Evolutionary conservation across 805 yeast species (phyloP), one percentile per base, ranked within the genome.

Genomic region (Metschnikowia santaceciliae): DNA sequence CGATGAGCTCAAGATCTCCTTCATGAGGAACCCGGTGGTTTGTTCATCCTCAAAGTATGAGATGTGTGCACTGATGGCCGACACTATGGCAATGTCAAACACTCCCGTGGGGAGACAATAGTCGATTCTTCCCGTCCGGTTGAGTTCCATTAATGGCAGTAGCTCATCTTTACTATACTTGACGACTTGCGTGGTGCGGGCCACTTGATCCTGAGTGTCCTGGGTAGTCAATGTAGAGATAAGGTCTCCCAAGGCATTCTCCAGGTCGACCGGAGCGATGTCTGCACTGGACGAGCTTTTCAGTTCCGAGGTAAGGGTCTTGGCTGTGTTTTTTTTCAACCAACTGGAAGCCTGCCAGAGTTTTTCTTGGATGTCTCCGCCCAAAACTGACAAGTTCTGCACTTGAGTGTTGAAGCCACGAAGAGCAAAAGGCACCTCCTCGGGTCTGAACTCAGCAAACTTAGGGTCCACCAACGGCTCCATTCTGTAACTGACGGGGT

Each of bases 31-130:
- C 0, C 85, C 86, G 0, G 95, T 90, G 35, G 92, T 83, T 60
- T 90, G 90, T 46, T 82, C 77, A 58, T 90, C 96, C 62, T 90
- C 96, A 64, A 92, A 85, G 65, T 92, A 92, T 43, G 89, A 82
- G 13, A 88, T 82, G 66, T 92, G 99, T 0, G 98, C 94, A 46
- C 88, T 88, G 7, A 92, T 73, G 0, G 96, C 94, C 3, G 90
- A 80, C 10, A 92, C 75, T 34, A 90, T 66, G 30, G 95, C 87
- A 19, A 90, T 78, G 59, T 90, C 96, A 55, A 91, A 78, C 20
- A 85, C 75, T 8, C 92, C 88, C 63, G 84, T 86, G 3, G 89
- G 89, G 22, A 92, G 70, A 3, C 84, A 76, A 65, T 87, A 90
- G 65, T 92, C 99, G 1, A 92, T 74, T 48, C 97, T 74, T 0